Base-by-base conservation (phyloP, 257 asterid species). In the Salvia rosmarinus region DNA sequence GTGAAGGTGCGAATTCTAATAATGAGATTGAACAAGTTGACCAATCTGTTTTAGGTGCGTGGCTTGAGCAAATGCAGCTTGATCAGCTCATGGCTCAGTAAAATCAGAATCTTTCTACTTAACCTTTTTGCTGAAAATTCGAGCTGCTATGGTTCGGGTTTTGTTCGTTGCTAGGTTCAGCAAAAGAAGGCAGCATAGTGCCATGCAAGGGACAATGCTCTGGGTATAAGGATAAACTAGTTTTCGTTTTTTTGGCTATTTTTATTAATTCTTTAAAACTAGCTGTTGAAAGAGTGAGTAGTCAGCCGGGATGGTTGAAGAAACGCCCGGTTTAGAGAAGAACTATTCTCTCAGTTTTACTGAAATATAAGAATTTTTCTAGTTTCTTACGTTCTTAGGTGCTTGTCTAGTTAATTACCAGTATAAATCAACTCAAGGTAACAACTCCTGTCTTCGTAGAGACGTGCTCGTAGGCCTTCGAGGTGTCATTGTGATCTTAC, bases 51-150 rank as follows among this genome's bases (percentile, higher is more conserved):
- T 79, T 89, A 78, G 79, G 80, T 60, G 92, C 85, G 16, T 82
- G 87, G 88, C 80, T 90, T 14, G 87, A 84, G 81, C 91, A 84
- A 82, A 83, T 92, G 96, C 88, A 88, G 83, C 90, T 90, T 51
- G 96, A 89, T 80, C 87, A 85, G 76, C 83, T 84, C 46, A 74
- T 80, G 85, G 90, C 88, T 80, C 88, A 83, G 87, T 87, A 70
- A 74, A 52, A 67, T 34, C 46, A 43, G 47, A 71, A 19, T 55
- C 47, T 71, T 73, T 70, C 80, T 81, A 58, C 79, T 6, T 60
- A 80, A 72, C 70, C 78, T 60, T 76, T 69, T 54, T 75, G 74
- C 77, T 65, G 67, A 72, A 60, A 67, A n/a, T 54, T 23, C 47
- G 65, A 76, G 76, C 79, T 67, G n/a, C 70, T 67, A 40, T 44